Evolutionary conservation across 257 asterid genomes (phyloP).

Genomic region (Solanum peruvianum): DNA sequence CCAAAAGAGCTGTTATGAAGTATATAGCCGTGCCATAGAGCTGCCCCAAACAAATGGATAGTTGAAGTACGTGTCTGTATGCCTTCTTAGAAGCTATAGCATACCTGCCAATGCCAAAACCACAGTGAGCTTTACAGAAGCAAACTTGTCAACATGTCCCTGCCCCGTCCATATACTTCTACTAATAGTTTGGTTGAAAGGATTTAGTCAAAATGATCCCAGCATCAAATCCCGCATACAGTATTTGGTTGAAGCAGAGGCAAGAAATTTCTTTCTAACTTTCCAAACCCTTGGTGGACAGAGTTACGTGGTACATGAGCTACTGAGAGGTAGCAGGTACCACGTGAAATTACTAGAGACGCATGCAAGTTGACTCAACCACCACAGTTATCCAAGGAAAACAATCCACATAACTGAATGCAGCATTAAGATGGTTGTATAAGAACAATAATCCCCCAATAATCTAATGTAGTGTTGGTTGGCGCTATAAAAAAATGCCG

Average conservation of each 20-base stretch:
- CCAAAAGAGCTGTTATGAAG: conserved; percentile 57
- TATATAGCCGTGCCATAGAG: conserved; percentile 77
- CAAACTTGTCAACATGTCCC: neutral
- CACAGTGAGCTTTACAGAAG: neutral
- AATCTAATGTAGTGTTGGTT: neutral
- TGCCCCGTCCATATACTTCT: neutral
- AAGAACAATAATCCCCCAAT: neutral
- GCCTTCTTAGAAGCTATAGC: conserved; percentile 77
- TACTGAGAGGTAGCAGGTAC: neutral
- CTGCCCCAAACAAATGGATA: conserved; percentile 78
- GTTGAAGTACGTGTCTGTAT: conserved; percentile 55
- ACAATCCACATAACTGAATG: neutral
- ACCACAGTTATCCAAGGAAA: neutral
- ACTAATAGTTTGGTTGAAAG: neutral
- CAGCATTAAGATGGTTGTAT: neutral
- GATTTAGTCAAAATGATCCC: neutral
- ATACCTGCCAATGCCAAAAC: conserved; percentile 34
- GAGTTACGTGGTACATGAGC: neutral
- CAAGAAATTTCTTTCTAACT: neutral
- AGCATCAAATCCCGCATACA: neutral
- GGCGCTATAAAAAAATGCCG: neutral
- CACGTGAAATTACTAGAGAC: neutral
- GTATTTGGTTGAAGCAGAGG: neutral
- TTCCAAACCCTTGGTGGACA: neutral
- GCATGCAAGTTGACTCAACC: neutral